phyloP scores from a whole-genome alignment of 345 rosid species.

The Syzygium oleosum region DNA sequence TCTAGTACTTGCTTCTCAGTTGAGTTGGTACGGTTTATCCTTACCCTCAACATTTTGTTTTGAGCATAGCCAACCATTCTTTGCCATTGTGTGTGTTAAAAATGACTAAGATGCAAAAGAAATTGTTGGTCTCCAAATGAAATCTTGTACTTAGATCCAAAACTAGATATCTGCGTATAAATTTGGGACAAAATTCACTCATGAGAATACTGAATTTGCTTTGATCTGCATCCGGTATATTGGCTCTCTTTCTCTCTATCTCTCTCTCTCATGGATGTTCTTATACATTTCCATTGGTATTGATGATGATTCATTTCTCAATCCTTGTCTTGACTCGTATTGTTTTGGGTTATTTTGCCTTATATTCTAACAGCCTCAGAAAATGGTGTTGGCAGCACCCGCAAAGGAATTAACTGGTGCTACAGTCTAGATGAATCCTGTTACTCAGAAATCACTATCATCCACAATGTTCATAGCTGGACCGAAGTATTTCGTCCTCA shows the following conservation, averaged over 20 bases:
- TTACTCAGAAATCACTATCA: not conserved
- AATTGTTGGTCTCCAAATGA: not conserved
- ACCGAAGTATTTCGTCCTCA: not conserved
- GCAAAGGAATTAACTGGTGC: slow-evolving; percentile 20
- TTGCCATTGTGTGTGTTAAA: not conserved
- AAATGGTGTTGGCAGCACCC: slow-evolving; percentile 18
- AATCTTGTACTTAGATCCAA: not conserved
- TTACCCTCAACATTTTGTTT: not conserved
- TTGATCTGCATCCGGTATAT: not conserved
- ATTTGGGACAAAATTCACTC: not conserved
- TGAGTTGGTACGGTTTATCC: not conserved
- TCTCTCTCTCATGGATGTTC: not conserved
- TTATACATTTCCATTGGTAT: not conserved
- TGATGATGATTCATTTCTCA: not conserved
- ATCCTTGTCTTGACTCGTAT: not conserved
- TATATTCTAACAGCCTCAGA: slow-evolving; percentile 30
- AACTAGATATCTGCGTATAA: not conserved
- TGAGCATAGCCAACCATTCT: not conserved
- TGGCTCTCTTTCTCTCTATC: not conserved
- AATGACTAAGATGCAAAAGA: not conserved
- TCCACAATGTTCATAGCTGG: not conserved
- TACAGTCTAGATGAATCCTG: slow-evolving; percentile 14
- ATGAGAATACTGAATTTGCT: not conserved
- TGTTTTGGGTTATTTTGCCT: not conserved
- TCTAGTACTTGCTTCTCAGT: not conserved